Evolutionary conservation across 2,329 filamentous ascomycete genomes (phyloP), one percentile per base, ranked within the genome.

Genomic region (Fusarium tupiense): DNA sequence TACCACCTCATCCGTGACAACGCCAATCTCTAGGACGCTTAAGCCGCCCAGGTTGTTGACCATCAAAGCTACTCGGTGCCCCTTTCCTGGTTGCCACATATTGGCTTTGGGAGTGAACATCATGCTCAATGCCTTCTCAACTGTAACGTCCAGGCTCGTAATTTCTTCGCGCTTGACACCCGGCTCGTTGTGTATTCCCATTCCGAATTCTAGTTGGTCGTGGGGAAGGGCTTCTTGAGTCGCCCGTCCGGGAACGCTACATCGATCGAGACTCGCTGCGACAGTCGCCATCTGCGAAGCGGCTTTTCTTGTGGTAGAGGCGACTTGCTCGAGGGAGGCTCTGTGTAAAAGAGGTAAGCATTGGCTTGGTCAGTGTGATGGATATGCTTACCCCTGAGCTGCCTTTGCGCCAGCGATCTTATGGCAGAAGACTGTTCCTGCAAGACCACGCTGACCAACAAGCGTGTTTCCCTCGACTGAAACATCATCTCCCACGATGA

Each of bases 121-220:
- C 46, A 78, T 77, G n/a, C 64, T 47, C 37, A 78, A 38, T 16
- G 70, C 59, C 46, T 72, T 77, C 38, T 61, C 41, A 7, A 77
- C 66, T 9, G 74, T 76, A 19, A 64, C 64, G 26, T 77, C 64
- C 3, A 78, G 62, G 14, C n/a, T 64, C 10, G 53, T 24, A 2
- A 77, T 59, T 35, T 66, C 54, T 44, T 75, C 70, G n/a, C 76
- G 75, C 37, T 67, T 68, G n/a, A 77, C 76, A 24, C 76, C 76
- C 3, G 76, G 76, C 35, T 78, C 76, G 60, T 78, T 78, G 64
- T 78, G 76, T 44, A 78, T 78, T 33, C 76, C 76, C 76, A 78
- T 77, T 5, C 76, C 76, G 40, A 74, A 78, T 26, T 78, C 76
- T 46, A 78, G 72, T 24, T 76, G 72, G 33, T 60, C 64, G 11